phyloP scores from a whole-genome alignment of 106 monocot species.

The Acanthochlamys bracteata region DNA sequence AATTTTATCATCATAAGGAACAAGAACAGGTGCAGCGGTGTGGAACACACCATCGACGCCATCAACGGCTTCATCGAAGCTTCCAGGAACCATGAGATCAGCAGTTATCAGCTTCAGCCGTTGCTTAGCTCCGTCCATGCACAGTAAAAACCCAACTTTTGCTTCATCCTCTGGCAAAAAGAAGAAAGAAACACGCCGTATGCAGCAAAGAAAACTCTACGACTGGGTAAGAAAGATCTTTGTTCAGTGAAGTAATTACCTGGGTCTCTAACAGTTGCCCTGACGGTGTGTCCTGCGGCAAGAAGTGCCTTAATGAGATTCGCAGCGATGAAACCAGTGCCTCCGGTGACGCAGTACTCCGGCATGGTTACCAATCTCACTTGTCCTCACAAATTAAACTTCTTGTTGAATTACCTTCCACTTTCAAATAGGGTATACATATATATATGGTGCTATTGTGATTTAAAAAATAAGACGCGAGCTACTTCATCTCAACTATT shows the following conservation, averaged over 20 bases:
- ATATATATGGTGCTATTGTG: too few species aligned
- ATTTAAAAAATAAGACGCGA: too few species aligned
- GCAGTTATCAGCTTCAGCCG: conserved; percentile 66
- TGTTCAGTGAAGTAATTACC: too few species aligned
- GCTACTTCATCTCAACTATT: too few species aligned
- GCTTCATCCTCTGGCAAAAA: conserved; percentile 26
- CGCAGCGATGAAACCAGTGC: conserved; percentile 76
- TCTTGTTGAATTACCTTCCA: too few species aligned
- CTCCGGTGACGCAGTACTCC: conserved; percentile 87
- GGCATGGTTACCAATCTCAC: conserved; percentile 29
- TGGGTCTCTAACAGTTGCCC: conserved; percentile 86
- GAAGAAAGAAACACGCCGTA: too few species aligned
- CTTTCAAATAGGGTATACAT: too few species aligned
- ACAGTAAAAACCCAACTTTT: conserved; percentile 63
- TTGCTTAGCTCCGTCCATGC: conserved; percentile 63
- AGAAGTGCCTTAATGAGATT: conserved; percentile 58
- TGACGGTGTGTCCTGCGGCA: conserved; percentile 51
- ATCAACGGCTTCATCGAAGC: conserved; percentile 72
- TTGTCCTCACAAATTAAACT: not conserved
- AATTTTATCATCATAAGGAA: conserved; percentile 17
- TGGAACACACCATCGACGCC: conserved; percentile 95
- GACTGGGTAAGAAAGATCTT: too few species aligned
- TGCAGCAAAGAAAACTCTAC: too few species aligned
- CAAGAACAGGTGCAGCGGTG: conserved; percentile 72
- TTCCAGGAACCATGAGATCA: conserved; percentile 62